Evolutionary conservation across 768 basidiomycete genomes (phyloP).

Genomic region (Kwoniella bestiolae): DNA sequence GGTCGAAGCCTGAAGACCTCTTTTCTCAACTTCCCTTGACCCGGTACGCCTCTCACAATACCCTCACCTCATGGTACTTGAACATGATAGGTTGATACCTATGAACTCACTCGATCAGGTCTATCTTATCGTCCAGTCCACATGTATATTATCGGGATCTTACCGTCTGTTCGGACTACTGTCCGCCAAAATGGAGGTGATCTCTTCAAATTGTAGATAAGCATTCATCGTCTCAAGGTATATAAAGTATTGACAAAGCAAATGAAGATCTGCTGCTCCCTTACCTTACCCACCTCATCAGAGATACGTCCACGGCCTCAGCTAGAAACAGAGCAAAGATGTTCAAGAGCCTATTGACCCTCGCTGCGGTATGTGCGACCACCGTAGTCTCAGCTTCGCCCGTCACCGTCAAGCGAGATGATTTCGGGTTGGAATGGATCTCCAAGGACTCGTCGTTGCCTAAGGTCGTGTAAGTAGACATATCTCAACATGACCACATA

Average conservation of each 20-base stretch:
- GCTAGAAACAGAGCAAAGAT: too few species aligned
- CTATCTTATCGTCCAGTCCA: background rate
- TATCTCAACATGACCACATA: background rate
- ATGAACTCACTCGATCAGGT: too few species aligned
- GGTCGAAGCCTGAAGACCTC: too few species aligned
- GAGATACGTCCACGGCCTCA: too few species aligned
- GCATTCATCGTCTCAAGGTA: background rate
- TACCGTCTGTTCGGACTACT: background rate
- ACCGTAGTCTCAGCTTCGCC: slow-evolving; percentile 10
- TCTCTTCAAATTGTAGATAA: background rate
- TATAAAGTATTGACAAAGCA: too few species aligned
- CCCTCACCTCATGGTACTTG: too few species aligned
- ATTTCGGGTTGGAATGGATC: slow-evolving; percentile 17
- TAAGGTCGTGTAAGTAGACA: slow-evolving; percentile 12
- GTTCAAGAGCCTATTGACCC: slow-evolving; percentile 6
- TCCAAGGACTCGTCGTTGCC: slow-evolving; percentile 20
- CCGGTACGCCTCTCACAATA: too few species aligned
- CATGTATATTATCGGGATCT: background rate
- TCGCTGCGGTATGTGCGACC: background rate
- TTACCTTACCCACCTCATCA: background rate
- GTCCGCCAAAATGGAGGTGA: background rate
- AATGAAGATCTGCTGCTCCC: too few species aligned
- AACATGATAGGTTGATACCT: background rate
- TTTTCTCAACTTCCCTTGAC: background rate
- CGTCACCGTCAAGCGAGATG: slow-evolving; percentile 6